Conservation (phyloP, 495 filamentous ascomycete species). For the Podospora australis region DNA sequence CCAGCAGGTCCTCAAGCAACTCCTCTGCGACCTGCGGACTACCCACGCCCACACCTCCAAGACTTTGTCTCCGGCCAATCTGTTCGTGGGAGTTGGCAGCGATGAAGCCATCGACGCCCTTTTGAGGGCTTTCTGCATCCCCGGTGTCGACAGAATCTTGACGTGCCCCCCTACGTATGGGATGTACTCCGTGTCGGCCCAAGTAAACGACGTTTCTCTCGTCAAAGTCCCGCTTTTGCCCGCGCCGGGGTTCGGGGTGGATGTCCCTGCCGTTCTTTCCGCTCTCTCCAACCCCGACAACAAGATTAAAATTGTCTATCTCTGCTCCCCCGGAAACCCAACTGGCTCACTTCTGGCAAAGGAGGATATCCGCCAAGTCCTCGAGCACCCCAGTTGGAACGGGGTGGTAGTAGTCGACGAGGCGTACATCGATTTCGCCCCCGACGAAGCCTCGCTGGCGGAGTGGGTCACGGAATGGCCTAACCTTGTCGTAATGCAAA, state of each 20-base stretch:
- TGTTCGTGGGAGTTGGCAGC: conserved; percentile 91
- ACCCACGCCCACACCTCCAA: conserved; percentile 71
- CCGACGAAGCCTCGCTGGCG: conserved; percentile 72
- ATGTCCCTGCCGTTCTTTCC: conserved; percentile 60
- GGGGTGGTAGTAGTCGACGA: conserved; percentile 91
- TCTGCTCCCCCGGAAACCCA: conserved; percentile 93
- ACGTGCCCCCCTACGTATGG: conserved; percentile 96
- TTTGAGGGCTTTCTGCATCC: conserved; percentile 83
- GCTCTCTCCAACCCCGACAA: conserved; percentile 45
- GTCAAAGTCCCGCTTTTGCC: conserved; percentile 72
- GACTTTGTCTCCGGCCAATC: conserved; percentile 68
- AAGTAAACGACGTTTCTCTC: conserved; percentile 83
- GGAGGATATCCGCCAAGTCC: conserved; percentile 61
- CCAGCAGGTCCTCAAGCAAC: conserved; percentile 76
- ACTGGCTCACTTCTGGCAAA: conserved; percentile 74
- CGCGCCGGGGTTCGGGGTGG: conserved; percentile 59
- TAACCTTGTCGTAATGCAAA: conserved; percentile 98
- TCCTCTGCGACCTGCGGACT: conserved; percentile 82
- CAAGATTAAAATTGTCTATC: conserved; percentile 78
- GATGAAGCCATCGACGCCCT: conserved; percentile 96
- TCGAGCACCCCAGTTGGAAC: conserved; percentile 91
- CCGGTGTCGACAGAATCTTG: conserved; percentile 81
- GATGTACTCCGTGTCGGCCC: conserved; percentile 92
- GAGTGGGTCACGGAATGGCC: conserved; percentile 90
- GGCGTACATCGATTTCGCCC: conserved; percentile 93